Evolutionary conservation across 106 monocot species (phyloP).

Genomic region (Phalaenopsis equestris): DNA sequence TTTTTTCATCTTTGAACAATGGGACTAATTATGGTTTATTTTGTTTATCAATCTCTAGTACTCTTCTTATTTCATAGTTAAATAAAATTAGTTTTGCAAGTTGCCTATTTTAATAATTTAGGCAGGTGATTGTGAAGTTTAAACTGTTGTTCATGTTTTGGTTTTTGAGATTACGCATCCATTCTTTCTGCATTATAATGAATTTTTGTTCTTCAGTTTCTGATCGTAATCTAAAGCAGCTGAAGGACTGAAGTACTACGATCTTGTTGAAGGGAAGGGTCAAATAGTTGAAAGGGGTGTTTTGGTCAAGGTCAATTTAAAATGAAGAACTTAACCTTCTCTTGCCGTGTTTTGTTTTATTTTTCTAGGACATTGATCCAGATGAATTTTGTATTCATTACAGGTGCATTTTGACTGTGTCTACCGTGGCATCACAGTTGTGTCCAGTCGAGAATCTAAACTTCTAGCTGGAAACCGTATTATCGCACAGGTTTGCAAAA

Average conservation of each 20-base stretch:
- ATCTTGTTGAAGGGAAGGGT: slow-evolving; percentile 80
- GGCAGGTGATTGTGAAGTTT: neutral
- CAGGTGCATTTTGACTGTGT: slow-evolving; percentile 95
- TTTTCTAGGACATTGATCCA: neutral
- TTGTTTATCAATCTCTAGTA: no score
- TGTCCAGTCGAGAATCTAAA: slow-evolving; percentile 92
- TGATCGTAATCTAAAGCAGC: slow-evolving; percentile 28
- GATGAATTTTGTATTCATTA: slow-evolving; percentile 5
- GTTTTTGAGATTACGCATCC: neutral
- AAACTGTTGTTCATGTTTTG: neutral
- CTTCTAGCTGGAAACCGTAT: slow-evolving; percentile 81
- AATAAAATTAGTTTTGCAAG: neutral
- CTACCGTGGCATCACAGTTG: slow-evolving; percentile 75
- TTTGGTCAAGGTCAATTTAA: slow-evolving; percentile 50
- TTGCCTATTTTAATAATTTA: neutral
- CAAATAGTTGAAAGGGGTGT: slow-evolving; percentile 68
- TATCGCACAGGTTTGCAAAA: slow-evolving; percentile 70
- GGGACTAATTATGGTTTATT: no score
- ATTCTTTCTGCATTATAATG: neutral
- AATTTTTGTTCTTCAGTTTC: neutral
- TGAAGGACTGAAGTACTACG: slow-evolving; percentile 90
- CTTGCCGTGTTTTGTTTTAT: neutral
- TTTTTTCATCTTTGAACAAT: no score
- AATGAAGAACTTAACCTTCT: neutral
- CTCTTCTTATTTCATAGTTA: no score